Conservation (phyloP, 2,329 filamentous ascomycete genomes). For the Neopestalotiopsis rosae region DNA sequence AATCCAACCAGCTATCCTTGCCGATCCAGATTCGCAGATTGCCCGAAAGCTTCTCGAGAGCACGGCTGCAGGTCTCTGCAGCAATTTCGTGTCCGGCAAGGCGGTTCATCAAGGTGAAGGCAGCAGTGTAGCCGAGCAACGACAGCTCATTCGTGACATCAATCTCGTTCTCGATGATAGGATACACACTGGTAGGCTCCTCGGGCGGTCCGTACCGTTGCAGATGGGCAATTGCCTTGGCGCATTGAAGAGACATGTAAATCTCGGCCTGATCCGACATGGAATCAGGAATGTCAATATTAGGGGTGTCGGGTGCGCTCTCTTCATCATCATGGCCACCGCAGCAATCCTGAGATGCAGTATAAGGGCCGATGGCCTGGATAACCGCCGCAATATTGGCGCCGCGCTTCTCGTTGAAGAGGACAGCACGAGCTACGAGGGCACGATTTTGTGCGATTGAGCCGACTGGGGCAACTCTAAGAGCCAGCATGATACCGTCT, state of each 20-base stretch:
- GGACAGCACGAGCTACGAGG: conserved; percentile 62
- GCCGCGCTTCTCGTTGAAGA: conserved; percentile 59
- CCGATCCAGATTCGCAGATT: conserved; percentile 65
- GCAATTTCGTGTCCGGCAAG: conserved; percentile 54
- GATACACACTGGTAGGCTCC: conserved; percentile 53
- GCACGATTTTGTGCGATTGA: conserved; percentile 72
- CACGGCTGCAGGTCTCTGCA: conserved; percentile 50
- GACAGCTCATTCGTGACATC: conserved; percentile 50
- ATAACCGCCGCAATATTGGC: conserved; percentile 62
- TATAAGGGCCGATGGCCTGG: conserved; percentile 53
- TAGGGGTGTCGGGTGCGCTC: conserved; percentile 37
- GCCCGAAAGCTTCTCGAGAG: conserved; percentile 63
- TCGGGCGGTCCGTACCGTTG: conserved; percentile 47
- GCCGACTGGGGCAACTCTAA: conserved; percentile 76
- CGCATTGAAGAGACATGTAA: conserved; percentile 62
- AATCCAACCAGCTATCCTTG: conserved; percentile 56
- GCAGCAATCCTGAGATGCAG: conserved; percentile 38
- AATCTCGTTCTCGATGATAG: conserved; percentile 50
- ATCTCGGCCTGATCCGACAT: conserved; percentile 56
- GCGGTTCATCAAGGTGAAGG: conserved; percentile 62
- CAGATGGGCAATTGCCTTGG: conserved; percentile 65
- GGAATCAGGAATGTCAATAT: conserved; percentile 52
- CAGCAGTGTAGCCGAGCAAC: conserved; percentile 64
- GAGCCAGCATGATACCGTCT: conserved; percentile 68
- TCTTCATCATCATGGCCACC: conserved; percentile 23